These are phyloP conservation scores for Cicer pinnatifidum DNA, from an alignment of 306 rosid species.

Conservation along the genomic window DNA sequence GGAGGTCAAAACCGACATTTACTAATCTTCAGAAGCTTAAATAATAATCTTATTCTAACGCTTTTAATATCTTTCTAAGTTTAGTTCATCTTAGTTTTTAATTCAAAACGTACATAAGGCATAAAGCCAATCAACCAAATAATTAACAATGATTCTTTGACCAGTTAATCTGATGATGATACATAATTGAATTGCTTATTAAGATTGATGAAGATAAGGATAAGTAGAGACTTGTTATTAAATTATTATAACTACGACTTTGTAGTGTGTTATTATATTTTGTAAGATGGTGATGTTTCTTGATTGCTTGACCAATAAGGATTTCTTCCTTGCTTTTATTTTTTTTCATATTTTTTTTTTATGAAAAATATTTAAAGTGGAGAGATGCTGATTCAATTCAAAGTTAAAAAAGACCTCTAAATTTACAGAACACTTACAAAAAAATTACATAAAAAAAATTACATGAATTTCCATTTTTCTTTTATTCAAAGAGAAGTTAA, in stretches of 20 bases:
- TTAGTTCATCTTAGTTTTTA: conserved; percentile 13
- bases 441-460: too few relatives aligned
- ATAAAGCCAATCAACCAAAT: conserved; percentile 35
- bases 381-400: too few relatives aligned
- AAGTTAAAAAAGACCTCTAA: too few relatives aligned
- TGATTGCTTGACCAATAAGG: conserved; percentile 32
- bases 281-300: conserved; percentile 14
- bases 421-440: too few relatives aligned
- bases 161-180: conserved; percentile 43
- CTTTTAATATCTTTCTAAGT: neutral
- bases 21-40: conserved; percentile 6
- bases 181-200: conserved; percentile 44
- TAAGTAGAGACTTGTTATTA: conserved; percentile 11
- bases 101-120: conserved; percentile 19
- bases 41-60: neutral
- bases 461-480: neutral
- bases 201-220: conserved; percentile 18
- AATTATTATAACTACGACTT: conserved; percentile 16
- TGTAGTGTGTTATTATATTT: conserved; percentile 24
- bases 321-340: neutral
- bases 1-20: neutral
- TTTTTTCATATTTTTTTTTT: too few relatives aligned
- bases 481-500: conserved; percentile 28
- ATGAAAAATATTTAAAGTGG: too few relatives aligned
- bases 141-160: conserved; percentile 45